Base-by-base conservation (phyloP, 1,139 yeast species). In the Yamadazyma membranifaciens region DNA sequence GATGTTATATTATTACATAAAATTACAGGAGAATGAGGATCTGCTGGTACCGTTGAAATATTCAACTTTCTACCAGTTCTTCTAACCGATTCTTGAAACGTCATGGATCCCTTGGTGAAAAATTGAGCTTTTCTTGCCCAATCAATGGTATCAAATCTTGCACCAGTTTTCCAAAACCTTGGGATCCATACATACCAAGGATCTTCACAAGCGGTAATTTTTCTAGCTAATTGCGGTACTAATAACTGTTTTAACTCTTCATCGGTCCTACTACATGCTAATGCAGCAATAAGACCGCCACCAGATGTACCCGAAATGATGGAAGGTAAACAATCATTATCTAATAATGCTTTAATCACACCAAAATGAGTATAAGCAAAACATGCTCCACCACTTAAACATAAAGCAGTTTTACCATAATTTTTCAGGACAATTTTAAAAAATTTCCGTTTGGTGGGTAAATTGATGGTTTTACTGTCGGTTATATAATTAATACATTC, bases 301-400 rank as follows among this genome's bases (percentile, higher is more conserved):
- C 94, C 94, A 2, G 88, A 81, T 0, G 94, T 86, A 1, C 95
- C 95, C 26, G 87, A 79, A 12, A 86, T 69, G 32, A 86, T 83
- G 10, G 72, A 69, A 2, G 95, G 95, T 40, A 86, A 62, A 38
- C 79, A 62, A 52, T 81, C 83, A 42, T 77, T 75, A 46, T 86
- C 89, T 5, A 85, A 62, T 31, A 86, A 60, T 0, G 91, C 92
- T 50, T 81, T 82, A 16, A 85, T 75, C 2, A 85, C 79, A 1
- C 95, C 95, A 60, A 84, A 82, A 61, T 86, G 95, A 24, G 83
- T 79, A 51, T 83, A 83, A 1, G 91, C 80, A 61, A 85, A 86
- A 33, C 87, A 78, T 0, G 91, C 95, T 11, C 94, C 95, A 1
- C 95, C 94, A 44, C 86, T 78, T 30, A 86, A 67, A 49, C 88